Evolutionary conservation across 768 basidiomycete species (phyloP), one percentile per base, ranked within the genome.

Genomic region (Lactarius hatsudake): DNA sequence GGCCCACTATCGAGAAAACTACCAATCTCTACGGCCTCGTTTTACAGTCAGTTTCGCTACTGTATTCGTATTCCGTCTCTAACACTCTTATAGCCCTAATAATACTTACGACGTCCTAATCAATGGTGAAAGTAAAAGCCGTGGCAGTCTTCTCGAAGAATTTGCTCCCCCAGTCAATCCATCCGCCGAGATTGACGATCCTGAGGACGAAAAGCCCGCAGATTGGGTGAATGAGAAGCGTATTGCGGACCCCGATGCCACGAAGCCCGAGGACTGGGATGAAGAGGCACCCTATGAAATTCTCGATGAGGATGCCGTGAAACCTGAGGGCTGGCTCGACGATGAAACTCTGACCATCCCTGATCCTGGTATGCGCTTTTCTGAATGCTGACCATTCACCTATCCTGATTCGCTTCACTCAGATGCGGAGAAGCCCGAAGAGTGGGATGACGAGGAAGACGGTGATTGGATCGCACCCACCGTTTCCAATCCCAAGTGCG

Each of bases 391-490:
- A 4, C 9, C 12, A 26, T 8, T 51, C 12, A 23, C 45, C 32
- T 18, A 10, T 51, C 26, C 40, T 59, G 32, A 42, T 54, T 66
- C 18, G 20, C 36, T 6, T 18, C 12, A 38, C 71, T 2, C 65
- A 87, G 92, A 94, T 71, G 86, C 92, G 48, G 86, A 89, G 78
- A 98, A 97, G 82, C 97, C 97, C 7, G 97, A 99, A 76, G 97
- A 99, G 78, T 99, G 97, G 97, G 95, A 97, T 74, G 96, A 98
- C 73, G 97, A 98, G 75, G 97, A 98, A 76, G 96, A 99, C 72
- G 97, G 97, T 77, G 96, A 98, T 75, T 99, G 95, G 95, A 86
- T 98, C 71, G 84, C 96, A 8, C 96, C 97, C 36, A 87, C 87
- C 64, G 82, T 98, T 64, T 79, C 84, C 66, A 99, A 99, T 85